A percentile compares a stretch with the other conserved stretches of the same genome.
Evolutionary conservation across 2,329 filamentous ascomycete genomes (phyloP).

Genomic region (Fusarium floridanum): DNA sequence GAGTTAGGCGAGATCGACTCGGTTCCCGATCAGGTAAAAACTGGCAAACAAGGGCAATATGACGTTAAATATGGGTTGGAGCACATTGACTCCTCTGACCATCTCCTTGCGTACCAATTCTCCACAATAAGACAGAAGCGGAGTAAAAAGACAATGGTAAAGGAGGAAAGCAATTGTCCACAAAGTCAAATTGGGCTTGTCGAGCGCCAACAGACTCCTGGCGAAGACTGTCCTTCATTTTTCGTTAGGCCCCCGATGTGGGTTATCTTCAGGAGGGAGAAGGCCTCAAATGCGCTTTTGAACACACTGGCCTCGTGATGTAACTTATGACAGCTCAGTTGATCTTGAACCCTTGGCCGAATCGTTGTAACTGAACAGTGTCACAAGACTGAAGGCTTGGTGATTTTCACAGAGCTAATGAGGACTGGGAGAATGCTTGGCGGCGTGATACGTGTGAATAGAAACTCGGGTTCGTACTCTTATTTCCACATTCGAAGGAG

Average conservation of each 20-base stretch:
- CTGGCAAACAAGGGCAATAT: neutral
- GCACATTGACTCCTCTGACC: neutral
- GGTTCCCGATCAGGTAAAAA: neutral
- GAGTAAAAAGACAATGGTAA: neutral
- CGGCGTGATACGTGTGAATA: too few relatives aligned
- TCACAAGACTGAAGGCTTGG: neutral
- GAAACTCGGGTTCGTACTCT: too few relatives aligned
- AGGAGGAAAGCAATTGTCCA: neutral
- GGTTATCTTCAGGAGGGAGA: neutral
- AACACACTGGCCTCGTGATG: neutral
- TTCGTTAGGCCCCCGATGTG: neutral
- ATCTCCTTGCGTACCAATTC: neutral
- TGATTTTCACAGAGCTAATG: neutral
- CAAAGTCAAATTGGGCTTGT: neutral
- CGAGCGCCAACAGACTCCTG: neutral
- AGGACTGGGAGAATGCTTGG: too few relatives aligned
- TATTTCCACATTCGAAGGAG: too few relatives aligned
- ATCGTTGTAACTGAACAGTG: neutral
- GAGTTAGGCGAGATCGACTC: neutral
- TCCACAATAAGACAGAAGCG: neutral
- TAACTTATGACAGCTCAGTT: neutral
- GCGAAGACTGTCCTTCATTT: neutral
- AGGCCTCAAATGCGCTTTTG: neutral
- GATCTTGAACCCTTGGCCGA: neutral
- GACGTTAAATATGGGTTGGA: neutral